Percentiles rank a stretch among this genome's conserved stretches.
Conservation (phyloP, 257 asterid genomes). For the Fraxinus cuspidata region DNA sequence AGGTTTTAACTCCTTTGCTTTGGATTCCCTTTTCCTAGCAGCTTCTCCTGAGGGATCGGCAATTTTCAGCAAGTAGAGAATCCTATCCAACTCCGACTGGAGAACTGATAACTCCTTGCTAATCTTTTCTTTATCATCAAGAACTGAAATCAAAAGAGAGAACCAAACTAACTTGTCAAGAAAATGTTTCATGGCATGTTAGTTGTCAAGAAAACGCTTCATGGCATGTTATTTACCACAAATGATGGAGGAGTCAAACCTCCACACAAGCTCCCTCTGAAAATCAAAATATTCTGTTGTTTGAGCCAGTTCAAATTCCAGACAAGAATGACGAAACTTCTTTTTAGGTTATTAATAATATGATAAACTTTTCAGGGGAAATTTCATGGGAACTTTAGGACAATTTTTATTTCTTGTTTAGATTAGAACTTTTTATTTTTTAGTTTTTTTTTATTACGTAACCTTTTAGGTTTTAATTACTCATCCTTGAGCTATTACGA, state of each 20-base stretch:
- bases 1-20: constrained; percentile 42
- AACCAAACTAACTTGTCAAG: constrained; percentile 20
- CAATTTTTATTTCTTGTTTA: too few species aligned
- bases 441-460: too few species aligned
- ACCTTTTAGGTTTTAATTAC: too few species aligned
- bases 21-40: constrained; percentile 58
- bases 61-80: constrained; percentile 77
- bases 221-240: constrained; percentile 1
- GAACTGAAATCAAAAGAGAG: constrained; percentile 47
- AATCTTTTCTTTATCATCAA: constrained; percentile 61
- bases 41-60: constrained; percentile 98
- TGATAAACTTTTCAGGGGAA: not conserved
- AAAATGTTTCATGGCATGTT: not conserved
- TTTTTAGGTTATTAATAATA: not conserved
- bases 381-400: not conserved
- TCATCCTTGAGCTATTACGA: too few species aligned
- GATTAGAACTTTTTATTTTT: too few species aligned
- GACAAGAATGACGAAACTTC: not conserved
- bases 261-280: constrained; percentile 2
- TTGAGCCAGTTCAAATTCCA: constrained; percentile 20
- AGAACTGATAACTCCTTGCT: constrained; percentile 60
- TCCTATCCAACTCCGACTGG: constrained; percentile 80
- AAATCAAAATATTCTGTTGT: not conserved
- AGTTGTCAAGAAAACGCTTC: too few species aligned
- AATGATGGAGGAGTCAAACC: not conserved